Evolutionary conservation across 2,329 filamentous ascomycete genomes (phyloP).

Genomic region (Penicillium digitatum): DNA sequence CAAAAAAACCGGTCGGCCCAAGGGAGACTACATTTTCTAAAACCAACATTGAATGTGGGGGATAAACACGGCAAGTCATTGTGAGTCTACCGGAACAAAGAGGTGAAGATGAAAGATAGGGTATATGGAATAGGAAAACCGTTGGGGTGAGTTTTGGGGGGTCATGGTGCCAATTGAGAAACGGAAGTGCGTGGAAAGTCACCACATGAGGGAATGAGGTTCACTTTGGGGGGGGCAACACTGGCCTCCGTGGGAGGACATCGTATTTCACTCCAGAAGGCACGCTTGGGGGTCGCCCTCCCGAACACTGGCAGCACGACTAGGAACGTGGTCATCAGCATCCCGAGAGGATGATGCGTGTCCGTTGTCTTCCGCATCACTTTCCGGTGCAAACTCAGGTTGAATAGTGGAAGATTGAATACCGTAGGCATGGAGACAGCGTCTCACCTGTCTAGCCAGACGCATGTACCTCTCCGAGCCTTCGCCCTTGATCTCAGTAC

Average conservation of each 20-base stretch:
- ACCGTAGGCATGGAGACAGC: conserved; percentile 89
- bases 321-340: conserved; percentile 23
- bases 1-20: not conserved
- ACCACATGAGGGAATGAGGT: conserved; percentile 12
- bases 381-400: conserved; percentile 64
- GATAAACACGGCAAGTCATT: not conserved
- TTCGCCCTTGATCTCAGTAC: conserved; percentile 80
- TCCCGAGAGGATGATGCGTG: conserved; percentile 23
- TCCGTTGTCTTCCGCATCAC: conserved; percentile 32
- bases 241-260: conserved; percentile 41
- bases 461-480: conserved; percentile 81
- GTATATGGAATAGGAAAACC: conserved; percentile 6
- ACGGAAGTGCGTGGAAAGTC: not conserved
- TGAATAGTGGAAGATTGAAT: conserved; percentile 98
- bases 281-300: conserved; percentile 41
- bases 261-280: conserved; percentile 48
- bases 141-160: not conserved
- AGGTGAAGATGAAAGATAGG: not conserved
- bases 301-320: conserved; percentile 36
- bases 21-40: not conserved
- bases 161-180: not conserved
- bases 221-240: conserved; percentile 41
- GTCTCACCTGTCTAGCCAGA: conserved; percentile 73
- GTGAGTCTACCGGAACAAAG: not conserved
- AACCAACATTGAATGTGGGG: not conserved